Evolutionary conservation across 305 asterid genomes (phyloP).

Genomic region (Solanum hybrid): DNA sequence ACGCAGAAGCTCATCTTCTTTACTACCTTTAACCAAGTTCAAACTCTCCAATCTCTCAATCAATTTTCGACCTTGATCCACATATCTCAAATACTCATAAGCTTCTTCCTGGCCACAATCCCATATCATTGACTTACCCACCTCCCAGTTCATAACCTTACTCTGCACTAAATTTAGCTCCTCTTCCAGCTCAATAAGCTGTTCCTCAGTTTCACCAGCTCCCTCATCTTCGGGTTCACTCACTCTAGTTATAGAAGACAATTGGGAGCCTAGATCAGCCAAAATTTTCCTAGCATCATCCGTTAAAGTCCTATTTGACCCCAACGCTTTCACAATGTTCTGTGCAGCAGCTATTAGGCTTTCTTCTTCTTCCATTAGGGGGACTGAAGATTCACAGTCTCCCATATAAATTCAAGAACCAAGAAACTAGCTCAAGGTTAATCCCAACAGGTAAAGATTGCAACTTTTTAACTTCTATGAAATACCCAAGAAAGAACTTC

Average conservation of each 20-base stretch:
- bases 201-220: slow-evolving; percentile 16
- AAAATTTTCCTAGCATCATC: slow-evolving; percentile 46
- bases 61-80: slow-evolving; percentile 47
- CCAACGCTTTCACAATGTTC: slow-evolving; percentile 50
- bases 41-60: slow-evolving; percentile 46
- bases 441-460: slow-evolving; percentile 8
- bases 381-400: slow-evolving; percentile 27
- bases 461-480: background rate
- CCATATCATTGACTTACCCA: slow-evolving; percentile 60
- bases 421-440: background rate
- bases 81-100: slow-evolving; percentile 41
- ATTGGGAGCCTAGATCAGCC: slow-evolving; percentile 65
- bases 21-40: slow-evolving; percentile 19
- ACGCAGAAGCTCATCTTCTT: slow-evolving; percentile 32
- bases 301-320: slow-evolving; percentile 36
- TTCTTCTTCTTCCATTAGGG: slow-evolving; percentile 60
- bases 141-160: slow-evolving; percentile 72
- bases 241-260: slow-evolving; percentile 34
- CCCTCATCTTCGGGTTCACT: slow-evolving; percentile 17
- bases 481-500: background rate
- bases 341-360: slow-evolving; percentile 60
- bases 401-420: slow-evolving; percentile 37
- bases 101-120: slow-evolving; percentile 75
- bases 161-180: slow-evolving; percentile 48
- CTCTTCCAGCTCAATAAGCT: slow-evolving; percentile 39